Percentiles rank a stretch among this genome's conserved stretches.
Conservation (phyloP, 768 basidiomycete species). For the Trametes punicea region DNA sequence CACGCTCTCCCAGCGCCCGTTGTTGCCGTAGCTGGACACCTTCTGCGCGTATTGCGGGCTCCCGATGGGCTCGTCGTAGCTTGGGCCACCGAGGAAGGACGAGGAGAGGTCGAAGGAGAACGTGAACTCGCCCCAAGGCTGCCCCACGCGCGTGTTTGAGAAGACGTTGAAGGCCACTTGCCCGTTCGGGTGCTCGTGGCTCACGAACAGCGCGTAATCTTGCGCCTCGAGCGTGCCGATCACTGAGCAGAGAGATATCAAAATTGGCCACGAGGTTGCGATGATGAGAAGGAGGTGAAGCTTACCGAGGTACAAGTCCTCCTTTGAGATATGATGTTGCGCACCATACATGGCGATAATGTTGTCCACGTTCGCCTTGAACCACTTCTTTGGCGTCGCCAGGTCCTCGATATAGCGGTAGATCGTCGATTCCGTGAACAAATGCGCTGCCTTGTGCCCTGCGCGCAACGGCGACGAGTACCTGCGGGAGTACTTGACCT, state of each 20-base stretch:
- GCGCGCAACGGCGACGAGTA: conserved; percentile 58
- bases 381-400: conserved; percentile 68
- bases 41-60: conserved; percentile 40
- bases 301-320: conserved; percentile 35
- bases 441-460: conserved; percentile 62
- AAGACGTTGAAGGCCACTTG: conserved; percentile 72
- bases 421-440: conserved; percentile 67
- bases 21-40: conserved; percentile 42
- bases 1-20: conserved; percentile 50
- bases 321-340: conserved; percentile 33
- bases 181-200: conserved; percentile 62
- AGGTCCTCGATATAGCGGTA: conserved; percentile 65
- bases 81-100: conserved; percentile 43
- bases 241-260: conserved; percentile 32
- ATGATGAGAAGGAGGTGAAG: conserved; percentile 1
- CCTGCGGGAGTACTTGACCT: conserved; percentile 43
- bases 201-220: conserved; percentile 74
- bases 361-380: conserved; percentile 61
- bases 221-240: conserved; percentile 69
- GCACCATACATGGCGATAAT: conserved; percentile 55
- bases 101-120: conserved; percentile 43
- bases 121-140: conserved; percentile 74
- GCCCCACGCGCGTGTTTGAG: conserved; percentile 43
- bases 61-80: conserved; percentile 37
- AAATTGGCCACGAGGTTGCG: background rate